Conservation (phyloP, 768 basidiomycete species). For the Obba rivulosa region DNA sequence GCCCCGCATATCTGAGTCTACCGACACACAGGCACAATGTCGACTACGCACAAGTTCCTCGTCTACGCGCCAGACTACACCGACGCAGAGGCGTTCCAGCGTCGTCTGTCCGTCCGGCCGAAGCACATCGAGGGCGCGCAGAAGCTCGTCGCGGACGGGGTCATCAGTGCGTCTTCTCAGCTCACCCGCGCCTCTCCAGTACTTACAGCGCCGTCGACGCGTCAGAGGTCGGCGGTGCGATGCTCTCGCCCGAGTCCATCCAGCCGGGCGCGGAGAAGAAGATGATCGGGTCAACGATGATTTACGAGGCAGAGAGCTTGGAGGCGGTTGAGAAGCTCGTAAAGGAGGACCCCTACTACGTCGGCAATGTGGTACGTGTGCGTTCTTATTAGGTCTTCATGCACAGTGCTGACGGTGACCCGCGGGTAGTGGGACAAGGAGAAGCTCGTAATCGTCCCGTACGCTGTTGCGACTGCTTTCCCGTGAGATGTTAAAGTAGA, state of each 20-base stretch:
- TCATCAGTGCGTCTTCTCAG: conserved; percentile 41
- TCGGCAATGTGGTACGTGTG: conserved; percentile 34
- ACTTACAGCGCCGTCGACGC: not conserved
- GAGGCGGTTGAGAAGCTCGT: conserved; percentile 37
- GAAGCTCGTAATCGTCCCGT: conserved; percentile 44
- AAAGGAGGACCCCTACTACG: conserved; percentile 41
- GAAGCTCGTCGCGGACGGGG: conserved; percentile 34
- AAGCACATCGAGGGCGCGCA: conserved; percentile 46
- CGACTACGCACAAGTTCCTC: conserved; percentile 33
- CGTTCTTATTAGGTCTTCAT: not conserved
- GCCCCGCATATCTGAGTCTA: no score
- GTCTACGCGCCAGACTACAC: conserved; percentile 67
- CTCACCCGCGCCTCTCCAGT: conserved; percentile 4
- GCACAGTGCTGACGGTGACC: not conserved
- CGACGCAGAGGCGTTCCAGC: conserved; percentile 49
- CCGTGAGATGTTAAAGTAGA: no score
- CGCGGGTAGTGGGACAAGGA: conserved; percentile 50
- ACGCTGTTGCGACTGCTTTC: conserved; percentile 12
- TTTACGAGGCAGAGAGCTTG: conserved; percentile 49
- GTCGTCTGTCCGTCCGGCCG: conserved; percentile 51
- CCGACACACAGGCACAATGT: not conserved
- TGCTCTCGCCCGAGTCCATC: conserved; percentile 56
- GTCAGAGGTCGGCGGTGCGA: conserved; percentile 51
- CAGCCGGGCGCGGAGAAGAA: conserved; percentile 42
- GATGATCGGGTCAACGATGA: conserved; percentile 55